These are phyloP conservation scores for Clonostachys sp. DNA, from an alignment of 2,329 filamentous ascomycete species.

Conservation along the genomic window DNA sequence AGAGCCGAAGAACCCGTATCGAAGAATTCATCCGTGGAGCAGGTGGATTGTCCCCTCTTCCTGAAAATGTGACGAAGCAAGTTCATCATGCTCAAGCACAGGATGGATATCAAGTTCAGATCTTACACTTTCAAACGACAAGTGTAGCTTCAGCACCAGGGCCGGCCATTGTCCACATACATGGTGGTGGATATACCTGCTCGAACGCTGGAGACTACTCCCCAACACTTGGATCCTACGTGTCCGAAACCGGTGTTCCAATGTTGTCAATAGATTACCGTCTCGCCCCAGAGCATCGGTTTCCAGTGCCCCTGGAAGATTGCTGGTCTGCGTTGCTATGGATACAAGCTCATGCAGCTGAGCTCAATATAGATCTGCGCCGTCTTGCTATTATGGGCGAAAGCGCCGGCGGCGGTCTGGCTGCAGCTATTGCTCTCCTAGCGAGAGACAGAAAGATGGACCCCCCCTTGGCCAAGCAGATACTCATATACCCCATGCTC, in stretches of 20 bases:
- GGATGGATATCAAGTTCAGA: no score
- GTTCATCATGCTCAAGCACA: no score
- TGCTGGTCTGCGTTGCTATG: slow-evolving; percentile 23
- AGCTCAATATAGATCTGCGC: slow-evolving; percentile 30
- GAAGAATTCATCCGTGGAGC: no score
- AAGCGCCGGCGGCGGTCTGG: slow-evolving; percentile 35
- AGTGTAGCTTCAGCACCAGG: background rate
- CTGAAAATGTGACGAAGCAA: no score
- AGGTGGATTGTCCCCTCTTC: no score
- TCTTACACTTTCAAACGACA: no score
- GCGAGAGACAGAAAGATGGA: slow-evolving; percentile 21
- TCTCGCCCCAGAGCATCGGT: slow-evolving; percentile 14
- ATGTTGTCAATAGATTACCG: slow-evolving; percentile 16
- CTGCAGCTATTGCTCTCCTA: slow-evolving; percentile 27
- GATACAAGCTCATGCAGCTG: slow-evolving; percentile 24
- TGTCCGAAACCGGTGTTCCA: slow-evolving; percentile 8
- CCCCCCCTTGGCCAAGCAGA: slow-evolving; percentile 21
- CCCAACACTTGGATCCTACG: slow-evolving; percentile 8
- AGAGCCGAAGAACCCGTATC: no score
- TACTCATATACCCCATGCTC: slow-evolving; percentile 26
- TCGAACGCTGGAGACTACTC: slow-evolving; percentile 12
- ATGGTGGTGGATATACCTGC: slow-evolving; percentile 13
- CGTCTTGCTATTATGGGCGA: slow-evolving; percentile 34
- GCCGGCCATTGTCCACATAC: slow-evolving; percentile 11
- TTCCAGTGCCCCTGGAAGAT: slow-evolving; percentile 13